Evolutionary conservation across 169 alveolate species (phyloP).

Genomic region (Toxoplasma gondii): DNA sequence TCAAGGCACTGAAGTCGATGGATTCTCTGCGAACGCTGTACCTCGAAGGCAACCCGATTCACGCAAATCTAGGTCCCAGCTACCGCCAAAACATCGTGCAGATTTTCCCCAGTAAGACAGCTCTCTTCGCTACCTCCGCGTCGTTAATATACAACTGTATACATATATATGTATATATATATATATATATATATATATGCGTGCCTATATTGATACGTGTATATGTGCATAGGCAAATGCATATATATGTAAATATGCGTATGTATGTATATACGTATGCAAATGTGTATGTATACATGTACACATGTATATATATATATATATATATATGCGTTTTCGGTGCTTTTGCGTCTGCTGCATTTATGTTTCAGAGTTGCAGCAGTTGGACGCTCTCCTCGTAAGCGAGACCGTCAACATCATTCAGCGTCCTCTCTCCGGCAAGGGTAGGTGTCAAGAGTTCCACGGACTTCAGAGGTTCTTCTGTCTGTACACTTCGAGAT

Average conservation of each 20-base stretch:
- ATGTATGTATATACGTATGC: neutral
- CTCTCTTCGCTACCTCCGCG: neutral
- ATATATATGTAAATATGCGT: neutral
- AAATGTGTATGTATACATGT: neutral
- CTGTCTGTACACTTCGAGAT: no score
- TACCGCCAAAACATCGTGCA: constrained; percentile 71
- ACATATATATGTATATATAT: neutral
- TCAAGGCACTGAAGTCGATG: constrained; percentile 55
- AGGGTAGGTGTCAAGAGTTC: neutral
- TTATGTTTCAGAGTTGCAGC: constrained; percentile 39
- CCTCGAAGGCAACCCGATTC: constrained; percentile 77
- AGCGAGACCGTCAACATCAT: constrained; percentile 40
- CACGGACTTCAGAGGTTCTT: no score
- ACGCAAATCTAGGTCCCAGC: constrained; percentile 74
- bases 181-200: neutral
- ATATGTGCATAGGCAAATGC: neutral
- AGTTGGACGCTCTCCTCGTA: constrained; percentile 63
- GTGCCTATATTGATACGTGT: neutral
- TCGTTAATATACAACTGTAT: no score
- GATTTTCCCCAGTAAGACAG: constrained; percentile 70
- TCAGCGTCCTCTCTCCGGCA: constrained; percentile 29
- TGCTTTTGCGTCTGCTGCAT: neutral
- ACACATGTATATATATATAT: neutral
- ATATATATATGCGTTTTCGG: neutral
- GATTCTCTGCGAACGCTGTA: constrained; percentile 70